A percentile compares a stretch with the other conserved stretches of the same genome.
Evolutionary conservation across 495 filamentous ascomycete genomes (phyloP).

Genomic region (Alectoria sarmentosa): DNA sequence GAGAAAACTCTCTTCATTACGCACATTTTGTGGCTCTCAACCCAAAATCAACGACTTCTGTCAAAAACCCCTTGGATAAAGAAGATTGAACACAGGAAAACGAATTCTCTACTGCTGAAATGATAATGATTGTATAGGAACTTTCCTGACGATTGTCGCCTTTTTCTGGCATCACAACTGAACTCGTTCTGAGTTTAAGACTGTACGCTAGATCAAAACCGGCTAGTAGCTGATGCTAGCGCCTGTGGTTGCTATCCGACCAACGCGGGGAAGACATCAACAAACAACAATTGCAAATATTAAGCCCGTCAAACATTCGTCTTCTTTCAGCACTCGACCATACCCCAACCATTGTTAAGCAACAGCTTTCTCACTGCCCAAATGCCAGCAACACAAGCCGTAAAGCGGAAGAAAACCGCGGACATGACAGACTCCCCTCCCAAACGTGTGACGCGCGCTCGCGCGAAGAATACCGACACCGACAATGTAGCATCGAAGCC

Average conservation of each 20-base stretch:
- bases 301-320: neutral
- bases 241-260: constrained; percentile 9
- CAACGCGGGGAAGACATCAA: constrained; percentile 5
- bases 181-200: too few species aligned
- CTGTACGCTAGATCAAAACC: neutral
- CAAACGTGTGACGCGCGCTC: constrained; percentile 53
- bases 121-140: too few species aligned
- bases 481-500: constrained; percentile 13
- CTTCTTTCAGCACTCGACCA: neutral
- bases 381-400: constrained; percentile 5
- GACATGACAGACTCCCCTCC: constrained; percentile 44
- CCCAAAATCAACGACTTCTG: too few species aligned
- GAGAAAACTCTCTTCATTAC: too few species aligned
- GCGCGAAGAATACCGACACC: constrained; percentile 32
- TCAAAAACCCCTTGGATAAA: too few species aligned
- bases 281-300: neutral
- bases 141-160: too few species aligned
- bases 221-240: neutral
- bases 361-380: neutral
- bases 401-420: constrained; percentile 27
- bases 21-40: too few species aligned
- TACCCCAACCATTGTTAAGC: neutral
- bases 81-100: too few species aligned
- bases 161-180: too few species aligned
- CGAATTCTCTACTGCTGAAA: too few species aligned